Evolutionary conservation across 2,329 filamentous ascomycete species (phyloP), one percentile per base, ranked within the genome.

Genomic region (Huntiella omanensis): DNA sequence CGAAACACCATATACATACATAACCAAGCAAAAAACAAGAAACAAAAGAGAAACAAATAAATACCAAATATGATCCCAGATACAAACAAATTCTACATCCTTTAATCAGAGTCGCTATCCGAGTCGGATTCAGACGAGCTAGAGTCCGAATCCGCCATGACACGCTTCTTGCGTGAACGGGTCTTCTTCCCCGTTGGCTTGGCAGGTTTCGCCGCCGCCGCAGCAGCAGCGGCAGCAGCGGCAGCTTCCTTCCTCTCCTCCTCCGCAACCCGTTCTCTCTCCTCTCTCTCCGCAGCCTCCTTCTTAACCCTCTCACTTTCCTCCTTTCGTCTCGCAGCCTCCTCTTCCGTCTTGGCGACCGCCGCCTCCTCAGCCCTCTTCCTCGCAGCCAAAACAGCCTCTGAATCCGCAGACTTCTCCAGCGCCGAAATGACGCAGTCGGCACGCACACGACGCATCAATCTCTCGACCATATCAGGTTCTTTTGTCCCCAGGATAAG

Each of bases 401-500:
- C 59, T 40, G 59, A 63, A 46, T 66, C 63, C 16, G 64, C 67
- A 42, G 61, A 62, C 44, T 70, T 68, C 1, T 64, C 67, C n/a
- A 79, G 60, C 54, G 73, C 68, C 32, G 67, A 67, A 33, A 75
- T 53, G 28, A 79, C 64, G 51, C 67, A 64, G 57, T 79, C 74
- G 6, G 74, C 70, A 32, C 75, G 71, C 64, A 77, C 75, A 46
- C 75, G 70, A 63, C 75, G 77, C 40, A 75, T 65, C 44, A 76
- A 63, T 19, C 75, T 68, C 48, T 63, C 62, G 50, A 70, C 66
- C 58, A 78, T 66, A 37, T 65, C 62, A 28, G 33, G 33, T 32
- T 32, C 39, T 33, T 45, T 43, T 32, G 67, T 57, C 16, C 71
- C 62, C 5, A 16, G 8, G 2, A 17, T n/a, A 47, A 69, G 72